Percentiles rank a stretch among this genome's conserved stretches.
Conservation (phyloP, 1,284 basidiomycete genomes). For the Acaromyces ingoldii region DNA sequence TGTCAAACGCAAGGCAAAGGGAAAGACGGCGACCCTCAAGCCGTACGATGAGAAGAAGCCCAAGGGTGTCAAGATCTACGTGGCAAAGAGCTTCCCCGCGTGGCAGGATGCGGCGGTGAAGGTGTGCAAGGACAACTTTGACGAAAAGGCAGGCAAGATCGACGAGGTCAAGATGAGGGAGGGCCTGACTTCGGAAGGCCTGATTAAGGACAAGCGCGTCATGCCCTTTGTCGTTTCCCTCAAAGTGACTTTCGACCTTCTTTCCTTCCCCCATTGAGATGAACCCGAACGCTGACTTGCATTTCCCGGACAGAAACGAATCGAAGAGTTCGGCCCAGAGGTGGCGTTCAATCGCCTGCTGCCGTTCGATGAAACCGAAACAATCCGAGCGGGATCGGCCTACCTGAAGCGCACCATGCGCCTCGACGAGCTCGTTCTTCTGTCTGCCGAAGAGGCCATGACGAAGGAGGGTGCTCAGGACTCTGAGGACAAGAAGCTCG, state of each 20-base stretch:
- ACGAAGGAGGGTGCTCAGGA: background rate
- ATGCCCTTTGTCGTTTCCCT: slow-evolving; percentile 93
- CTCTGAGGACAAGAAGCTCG: background rate
- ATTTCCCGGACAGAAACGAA: slow-evolving; percentile 64
- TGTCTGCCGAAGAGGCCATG: slow-evolving; percentile 66
- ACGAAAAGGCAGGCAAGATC: slow-evolving; percentile 62
- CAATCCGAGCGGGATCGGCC: slow-evolving; percentile 56
- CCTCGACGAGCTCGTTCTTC: slow-evolving; percentile 67
- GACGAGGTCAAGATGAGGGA: slow-evolving; percentile 78
- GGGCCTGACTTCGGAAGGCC: slow-evolving; percentile 65
- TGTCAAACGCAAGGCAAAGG: slow-evolving; percentile 35
- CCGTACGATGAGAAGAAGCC: slow-evolving; percentile 52
- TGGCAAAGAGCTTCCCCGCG: slow-evolving; percentile 82
- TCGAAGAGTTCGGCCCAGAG: slow-evolving; percentile 70
- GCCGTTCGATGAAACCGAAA: slow-evolving; percentile 78
- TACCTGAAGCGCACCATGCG: slow-evolving; percentile 81
- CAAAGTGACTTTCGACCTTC: slow-evolving; percentile 62
- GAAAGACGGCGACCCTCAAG: slow-evolving; percentile 18
- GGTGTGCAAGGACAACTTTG: slow-evolving; percentile 68
- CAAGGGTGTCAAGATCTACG: slow-evolving; percentile 80
- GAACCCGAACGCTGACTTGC: background rate
- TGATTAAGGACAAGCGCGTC: slow-evolving; percentile 89
- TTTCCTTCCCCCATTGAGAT: slow-evolving; percentile 1
- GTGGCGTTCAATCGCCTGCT: slow-evolving; percentile 81
- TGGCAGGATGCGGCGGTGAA: slow-evolving; percentile 86